phyloP scores from a whole-genome alignment of 2,329 filamentous ascomycete species.

The Trichoderma oligosporum region DNA sequence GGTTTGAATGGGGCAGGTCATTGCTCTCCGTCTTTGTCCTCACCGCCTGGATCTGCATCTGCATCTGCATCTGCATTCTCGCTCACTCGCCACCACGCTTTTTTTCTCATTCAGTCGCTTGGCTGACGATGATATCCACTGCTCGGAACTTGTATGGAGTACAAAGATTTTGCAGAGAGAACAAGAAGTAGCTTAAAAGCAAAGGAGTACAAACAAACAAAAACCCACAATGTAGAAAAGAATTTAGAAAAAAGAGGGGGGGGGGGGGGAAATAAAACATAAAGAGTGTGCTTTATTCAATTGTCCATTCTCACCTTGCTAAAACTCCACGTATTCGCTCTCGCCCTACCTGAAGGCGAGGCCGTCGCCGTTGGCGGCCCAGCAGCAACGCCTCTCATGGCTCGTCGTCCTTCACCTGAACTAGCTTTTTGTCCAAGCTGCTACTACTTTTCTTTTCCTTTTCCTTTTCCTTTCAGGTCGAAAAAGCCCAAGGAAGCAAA shows the following conservation, averaged over 20 bases:
- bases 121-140: not conserved
- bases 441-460: not conserved
- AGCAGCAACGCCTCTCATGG: conserved; percentile 36
- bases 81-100: not conserved
- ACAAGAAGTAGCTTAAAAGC: too few relatives aligned
- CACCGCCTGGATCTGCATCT: conserved; percentile 15
- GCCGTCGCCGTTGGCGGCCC: conserved; percentile 31
- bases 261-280: not conserved
- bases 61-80: conserved; percentile 6
- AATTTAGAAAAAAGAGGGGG: too few relatives aligned
- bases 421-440: too few relatives aligned
- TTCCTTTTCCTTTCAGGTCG: not conserved
- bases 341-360: conserved; percentile 29
- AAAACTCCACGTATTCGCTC: conserved; percentile 41
- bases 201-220: too few relatives aligned
- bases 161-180: too few relatives aligned
- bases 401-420: conserved; percentile 7
- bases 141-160: not conserved
- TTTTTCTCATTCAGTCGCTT: conserved; percentile 10
- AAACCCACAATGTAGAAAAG: too few relatives aligned
- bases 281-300: not conserved
- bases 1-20: not conserved
- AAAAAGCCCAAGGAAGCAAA: not conserved
- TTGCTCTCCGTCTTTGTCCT: not conserved
- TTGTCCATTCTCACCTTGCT: conserved; percentile 34